Percentiles rank a stretch among this genome's conserved stretches.
phyloP scores from a whole-genome alignment of 768 basidiomycete species.

The Rhodotorula graminis region DNA sequence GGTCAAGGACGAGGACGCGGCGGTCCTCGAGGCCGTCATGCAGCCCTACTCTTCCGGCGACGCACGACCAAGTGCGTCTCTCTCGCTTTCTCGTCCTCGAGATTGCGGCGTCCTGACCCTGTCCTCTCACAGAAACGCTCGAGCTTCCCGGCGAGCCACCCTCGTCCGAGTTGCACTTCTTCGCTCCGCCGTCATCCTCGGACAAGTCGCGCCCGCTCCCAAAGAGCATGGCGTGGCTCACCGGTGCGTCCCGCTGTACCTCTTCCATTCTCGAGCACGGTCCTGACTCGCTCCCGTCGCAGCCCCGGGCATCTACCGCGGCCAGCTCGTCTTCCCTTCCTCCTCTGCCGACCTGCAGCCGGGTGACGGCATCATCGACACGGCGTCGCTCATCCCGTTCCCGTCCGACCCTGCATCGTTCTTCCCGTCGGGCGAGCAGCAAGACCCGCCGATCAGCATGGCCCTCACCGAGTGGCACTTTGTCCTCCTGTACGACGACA shows the following conservation, averaged over 20 bases:
- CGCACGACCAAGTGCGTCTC: slow-evolving; percentile 65
- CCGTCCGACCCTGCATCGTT: slow-evolving; percentile 49
- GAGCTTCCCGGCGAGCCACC: slow-evolving; percentile 76
- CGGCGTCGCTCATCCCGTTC: slow-evolving; percentile 73
- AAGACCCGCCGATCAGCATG: slow-evolving; percentile 65
- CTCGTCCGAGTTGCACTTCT: slow-evolving; percentile 73
- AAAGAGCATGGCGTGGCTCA: slow-evolving; percentile 81
- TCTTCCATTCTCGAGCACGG: slow-evolving; percentile 1
- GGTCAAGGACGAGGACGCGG: slow-evolving; percentile 66
- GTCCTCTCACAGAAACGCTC: slow-evolving; percentile 62
- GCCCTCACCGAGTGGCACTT: slow-evolving; percentile 89
- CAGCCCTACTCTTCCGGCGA: slow-evolving; percentile 60
- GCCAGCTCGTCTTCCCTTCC: slow-evolving; percentile 59
- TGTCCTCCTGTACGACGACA: slow-evolving; percentile 72
- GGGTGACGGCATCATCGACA: slow-evolving; percentile 70
- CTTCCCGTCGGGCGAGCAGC: slow-evolving; percentile 36
- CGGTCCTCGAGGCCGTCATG: slow-evolving; percentile 69
- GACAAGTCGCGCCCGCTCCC: slow-evolving; percentile 56
- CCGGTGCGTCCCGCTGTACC: slow-evolving; percentile 57
- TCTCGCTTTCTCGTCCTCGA: slow-evolving; percentile 24
- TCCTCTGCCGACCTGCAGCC: slow-evolving; percentile 47
- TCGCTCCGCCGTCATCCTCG: slow-evolving; percentile 53
- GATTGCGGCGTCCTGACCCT: neutral
- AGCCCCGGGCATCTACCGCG: slow-evolving; percentile 88
- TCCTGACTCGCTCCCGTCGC: neutral